These are phyloP conservation scores for Begonia masoniana DNA, from an alignment of 306 rosid species.

Conservation along the genomic window DNA sequence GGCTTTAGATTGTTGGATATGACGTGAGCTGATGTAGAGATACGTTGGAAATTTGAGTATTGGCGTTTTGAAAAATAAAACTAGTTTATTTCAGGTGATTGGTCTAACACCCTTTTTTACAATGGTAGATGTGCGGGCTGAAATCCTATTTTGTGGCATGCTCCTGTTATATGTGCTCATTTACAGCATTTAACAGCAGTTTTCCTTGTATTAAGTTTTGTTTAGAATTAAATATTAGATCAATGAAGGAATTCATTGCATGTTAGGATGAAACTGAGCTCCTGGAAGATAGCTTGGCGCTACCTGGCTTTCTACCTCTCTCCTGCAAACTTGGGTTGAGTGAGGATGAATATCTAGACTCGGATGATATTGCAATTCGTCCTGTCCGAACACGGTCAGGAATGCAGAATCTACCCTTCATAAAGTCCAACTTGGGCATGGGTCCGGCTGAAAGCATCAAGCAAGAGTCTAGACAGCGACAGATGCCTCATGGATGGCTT, in stretches of 20 bases:
- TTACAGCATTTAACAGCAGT: too few species aligned
- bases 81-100: too few species aligned
- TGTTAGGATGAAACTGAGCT: slow-evolving; percentile 43
- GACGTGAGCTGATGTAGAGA: too few species aligned
- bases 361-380: slow-evolving; percentile 64
- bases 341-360: slow-evolving; percentile 74
- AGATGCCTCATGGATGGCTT: slow-evolving; percentile 80
- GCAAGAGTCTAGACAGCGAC: slow-evolving; percentile 65
- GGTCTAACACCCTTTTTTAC: too few species aligned
- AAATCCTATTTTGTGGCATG: too few species aligned
- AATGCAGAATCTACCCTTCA: slow-evolving; percentile 27
- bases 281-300: slow-evolving; percentile 45
- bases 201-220: too few species aligned
- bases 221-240: too few species aligned
- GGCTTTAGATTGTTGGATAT: too few species aligned
- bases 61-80: too few species aligned
- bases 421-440: slow-evolving; percentile 36
- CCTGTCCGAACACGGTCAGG: slow-evolving; percentile 41
- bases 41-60: too few species aligned
- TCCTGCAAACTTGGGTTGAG: slow-evolving; percentile 33
- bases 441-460: slow-evolving; percentile 43
- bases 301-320: slow-evolving; percentile 32
- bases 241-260: background rate
- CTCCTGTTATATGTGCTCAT: too few species aligned
- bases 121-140: too few species aligned